Conservation (phyloP, 1,284 basidiomycete genomes). For the Cryptococcus depauperatus region DNA sequence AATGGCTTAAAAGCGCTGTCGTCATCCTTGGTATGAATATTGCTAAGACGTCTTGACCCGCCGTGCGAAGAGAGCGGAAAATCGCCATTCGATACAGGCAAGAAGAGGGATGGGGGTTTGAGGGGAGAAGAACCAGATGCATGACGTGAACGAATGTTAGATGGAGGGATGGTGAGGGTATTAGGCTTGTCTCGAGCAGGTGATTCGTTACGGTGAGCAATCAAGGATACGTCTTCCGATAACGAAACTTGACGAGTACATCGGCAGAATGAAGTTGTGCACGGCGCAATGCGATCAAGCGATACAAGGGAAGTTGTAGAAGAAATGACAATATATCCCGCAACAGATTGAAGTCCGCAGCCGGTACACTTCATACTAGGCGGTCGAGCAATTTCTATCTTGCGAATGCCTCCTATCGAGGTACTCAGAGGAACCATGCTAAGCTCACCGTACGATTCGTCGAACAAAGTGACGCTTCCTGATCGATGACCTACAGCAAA, state of each 20-base stretch:
- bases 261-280: conserved; percentile 16
- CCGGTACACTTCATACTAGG: conserved; percentile 21
- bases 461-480: conserved; percentile 31
- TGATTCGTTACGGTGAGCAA: background rate
- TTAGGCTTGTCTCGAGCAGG: background rate
- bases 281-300: conserved; percentile 26
- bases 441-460: conserved; percentile 17
- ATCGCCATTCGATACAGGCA: conserved; percentile 29
- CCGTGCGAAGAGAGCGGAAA: conserved; percentile 38
- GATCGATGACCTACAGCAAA: conserved; percentile 30
- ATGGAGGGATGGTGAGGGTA: conserved; percentile 19
- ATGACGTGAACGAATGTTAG: conserved; percentile 4
- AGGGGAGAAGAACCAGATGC: conserved; percentile 20
- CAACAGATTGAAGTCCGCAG: conserved; percentile 21
- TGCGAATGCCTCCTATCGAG: conserved; percentile 7
- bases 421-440: conserved; percentile 4
- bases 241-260: conserved; percentile 14
- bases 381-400: conserved; percentile 17
- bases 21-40: conserved; percentile 20
- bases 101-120: conserved; percentile 20
- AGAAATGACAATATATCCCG: conserved; percentile 31
- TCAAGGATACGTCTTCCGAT: background rate
- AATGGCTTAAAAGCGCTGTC: conserved; percentile 1
- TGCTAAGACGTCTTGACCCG: conserved; percentile 26
- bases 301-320: conserved; percentile 24